Percentiles rank a stretch among this genome's conserved stretches.
phyloP scores from a whole-genome alignment of 257 asterid genomes.

The Leptodermis oblonga region DNA sequence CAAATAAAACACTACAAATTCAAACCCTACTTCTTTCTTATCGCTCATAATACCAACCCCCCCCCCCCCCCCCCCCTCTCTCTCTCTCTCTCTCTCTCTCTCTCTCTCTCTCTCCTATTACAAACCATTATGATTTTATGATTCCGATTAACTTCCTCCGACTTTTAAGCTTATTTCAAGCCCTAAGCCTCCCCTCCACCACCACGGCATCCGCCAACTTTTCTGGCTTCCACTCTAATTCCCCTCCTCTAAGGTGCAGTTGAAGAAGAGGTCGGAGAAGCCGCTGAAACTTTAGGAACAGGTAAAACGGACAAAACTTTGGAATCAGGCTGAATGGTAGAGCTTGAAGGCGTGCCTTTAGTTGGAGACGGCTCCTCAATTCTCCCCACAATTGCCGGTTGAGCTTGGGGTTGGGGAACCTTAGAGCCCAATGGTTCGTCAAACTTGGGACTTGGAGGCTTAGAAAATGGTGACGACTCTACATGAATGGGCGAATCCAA shows the following conservation, averaged over 20 bases:
- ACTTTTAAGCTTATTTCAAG: constrained; percentile 8
- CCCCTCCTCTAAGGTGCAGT: constrained; percentile 9
- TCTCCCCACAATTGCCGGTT: constrained; percentile 14
- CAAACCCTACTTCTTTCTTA: constrained; percentile 19
- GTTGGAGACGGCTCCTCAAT: constrained; percentile 20
- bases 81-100: too few relatives aligned
- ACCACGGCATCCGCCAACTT: not conserved
- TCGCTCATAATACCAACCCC: too few relatives aligned
- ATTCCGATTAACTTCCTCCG: constrained; percentile 9
- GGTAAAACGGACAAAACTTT: constrained; percentile 13
- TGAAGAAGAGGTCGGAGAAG: constrained; percentile 19
- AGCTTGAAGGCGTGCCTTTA: constrained; percentile 30
- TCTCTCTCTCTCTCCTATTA: too few relatives aligned
- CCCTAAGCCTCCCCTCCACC: constrained; percentile 5
- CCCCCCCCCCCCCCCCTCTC: too few relatives aligned
- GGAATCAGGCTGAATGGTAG: constrained; percentile 1
- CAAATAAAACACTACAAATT: constrained; percentile 3
- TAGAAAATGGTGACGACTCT: constrained; percentile 39
- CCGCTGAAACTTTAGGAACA: constrained; percentile 3
- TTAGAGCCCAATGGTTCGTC: constrained; percentile 30
- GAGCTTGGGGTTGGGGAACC: constrained; percentile 25
- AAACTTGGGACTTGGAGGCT: constrained; percentile 22
- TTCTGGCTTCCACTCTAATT: not conserved
- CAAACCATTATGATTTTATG: constrained; percentile 1
- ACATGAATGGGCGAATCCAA: constrained; percentile 36